Base-by-base conservation (phyloP, 352 stramenopile species). In the Pilasporangium apinafurcum region DNA sequence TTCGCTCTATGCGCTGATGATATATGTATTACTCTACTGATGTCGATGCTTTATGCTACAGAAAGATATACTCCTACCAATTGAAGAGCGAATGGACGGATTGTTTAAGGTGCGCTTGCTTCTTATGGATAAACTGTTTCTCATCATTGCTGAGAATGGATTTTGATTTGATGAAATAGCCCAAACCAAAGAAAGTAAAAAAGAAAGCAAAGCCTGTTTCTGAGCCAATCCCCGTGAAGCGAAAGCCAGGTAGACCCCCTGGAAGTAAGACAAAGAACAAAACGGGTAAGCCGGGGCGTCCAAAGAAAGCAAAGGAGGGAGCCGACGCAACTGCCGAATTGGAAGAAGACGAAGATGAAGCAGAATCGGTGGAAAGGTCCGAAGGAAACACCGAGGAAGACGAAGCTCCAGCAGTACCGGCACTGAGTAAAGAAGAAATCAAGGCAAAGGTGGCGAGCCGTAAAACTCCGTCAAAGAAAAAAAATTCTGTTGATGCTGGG, bases 351-450 rank as follows among this genome's bases (percentile, higher is more conserved):
- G 52, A 28, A 20, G 56, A 59, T 12, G 42, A 43, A 28, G 53
- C 39, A 3, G 45, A 48, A 13, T 24, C 30, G 26, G 60, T 61
- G 7, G 41, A 20, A 12, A 47, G 44, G 6, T 24, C 29, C 4
- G 51, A 26, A 25, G 59, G 51, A 67, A 45, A 6, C 34, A 51
- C 2, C 45, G 53, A 72, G 14, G 66, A 77, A 42, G 68, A 83
- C 3, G 68, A 83, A 8, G 58, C 67, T 3, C 48, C 59, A 5
- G 42, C 42, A 2, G 46, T 42, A 7, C 51, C 68, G 1, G 46
- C 63, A 12, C 35, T 86, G 25, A 86, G 67, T 34, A 89, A 87
- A 30, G 79, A 88, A 20, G 69, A 88, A 25, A 89, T 86, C 45
- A 86, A 86, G 44, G 74, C 71, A 7, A 85, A 87, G 51, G 65